phyloP scores from a whole-genome alignment of 2,329 filamentous ascomycete genomes.

The Hypoxylon sp. region DNA sequence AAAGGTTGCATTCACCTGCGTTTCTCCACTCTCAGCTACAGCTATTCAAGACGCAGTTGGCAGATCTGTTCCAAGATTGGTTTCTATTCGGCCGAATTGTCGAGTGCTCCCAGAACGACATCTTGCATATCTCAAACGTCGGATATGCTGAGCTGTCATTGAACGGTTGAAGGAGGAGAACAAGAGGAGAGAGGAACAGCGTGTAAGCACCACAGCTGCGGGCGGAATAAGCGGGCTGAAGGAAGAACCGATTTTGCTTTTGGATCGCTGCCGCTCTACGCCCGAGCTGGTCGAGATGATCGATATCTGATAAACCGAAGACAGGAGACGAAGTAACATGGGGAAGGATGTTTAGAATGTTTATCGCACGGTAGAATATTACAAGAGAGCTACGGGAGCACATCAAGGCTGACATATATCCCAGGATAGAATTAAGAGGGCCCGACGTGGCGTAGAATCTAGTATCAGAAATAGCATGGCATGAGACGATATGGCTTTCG shows the following conservation, averaged over 20 bases:
- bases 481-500: neutral
- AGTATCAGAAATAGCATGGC: neutral
- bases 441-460: neutral
- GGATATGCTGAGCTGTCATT: neutral
- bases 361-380: neutral
- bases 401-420: neutral
- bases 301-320: neutral
- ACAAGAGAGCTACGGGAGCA: neutral
- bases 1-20: neutral
- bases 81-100: neutral
- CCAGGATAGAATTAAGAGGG: neutral
- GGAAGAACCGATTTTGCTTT: neutral
- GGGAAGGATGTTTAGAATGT: neutral
- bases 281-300: neutral
- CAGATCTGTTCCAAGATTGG: neutral
- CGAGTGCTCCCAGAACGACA: neutral
- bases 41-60: neutral
- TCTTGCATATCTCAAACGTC: neutral
- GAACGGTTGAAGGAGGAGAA: neutral
- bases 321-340: neutral
- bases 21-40: neutral
- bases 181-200: neutral
- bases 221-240: neutral
- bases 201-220: neutral
- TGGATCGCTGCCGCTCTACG: neutral